Conservation (phyloP, 164 flowering plant genomes). For the Umbellularia californica region DNA sequence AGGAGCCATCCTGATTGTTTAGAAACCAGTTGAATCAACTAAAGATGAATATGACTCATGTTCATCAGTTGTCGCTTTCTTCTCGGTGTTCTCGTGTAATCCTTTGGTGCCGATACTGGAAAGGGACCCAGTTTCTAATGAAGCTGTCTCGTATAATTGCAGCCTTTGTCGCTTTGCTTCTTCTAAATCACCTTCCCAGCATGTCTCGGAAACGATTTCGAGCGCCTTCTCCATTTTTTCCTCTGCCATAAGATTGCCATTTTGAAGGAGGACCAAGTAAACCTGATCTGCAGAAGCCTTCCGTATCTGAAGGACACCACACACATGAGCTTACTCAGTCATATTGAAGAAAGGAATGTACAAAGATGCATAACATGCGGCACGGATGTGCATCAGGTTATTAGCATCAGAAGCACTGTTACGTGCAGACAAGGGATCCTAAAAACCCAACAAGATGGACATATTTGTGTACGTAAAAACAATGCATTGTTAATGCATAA, state of each 20-base stretch:
- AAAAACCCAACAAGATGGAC: background rate
- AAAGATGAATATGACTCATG: conserved; percentile 80
- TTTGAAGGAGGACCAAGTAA: conserved; percentile 82
- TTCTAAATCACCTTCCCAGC: conserved; percentile 90
- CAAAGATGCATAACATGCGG: background rate
- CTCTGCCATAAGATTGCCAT: conserved; percentile 48
- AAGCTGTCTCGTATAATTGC: conserved; percentile 48
- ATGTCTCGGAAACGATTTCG: conserved; percentile 70
- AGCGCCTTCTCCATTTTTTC: conserved; percentile 62
- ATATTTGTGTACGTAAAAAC: no score
- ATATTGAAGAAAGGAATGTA: background rate
- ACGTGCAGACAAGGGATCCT: background rate
- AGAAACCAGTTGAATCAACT: conserved; percentile 81
- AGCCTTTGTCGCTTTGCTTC: conserved; percentile 47
- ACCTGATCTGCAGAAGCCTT: conserved; percentile 87
- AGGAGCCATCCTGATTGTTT: conserved; percentile 8
- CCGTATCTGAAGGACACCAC: conserved; percentile 51
- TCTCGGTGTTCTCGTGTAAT: conserved; percentile 18
- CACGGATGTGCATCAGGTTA: background rate
- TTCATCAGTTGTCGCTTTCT: conserved; percentile 44
- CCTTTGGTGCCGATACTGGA: conserved; percentile 9
- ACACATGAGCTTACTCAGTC: background rate
- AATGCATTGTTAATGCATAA: no score
- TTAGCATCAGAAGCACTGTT: no score
- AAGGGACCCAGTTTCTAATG: conserved; percentile 34